Evolutionary conservation across 192 early-diverging fungal species (phyloP).

Genomic region (Podila horticola): DNA sequence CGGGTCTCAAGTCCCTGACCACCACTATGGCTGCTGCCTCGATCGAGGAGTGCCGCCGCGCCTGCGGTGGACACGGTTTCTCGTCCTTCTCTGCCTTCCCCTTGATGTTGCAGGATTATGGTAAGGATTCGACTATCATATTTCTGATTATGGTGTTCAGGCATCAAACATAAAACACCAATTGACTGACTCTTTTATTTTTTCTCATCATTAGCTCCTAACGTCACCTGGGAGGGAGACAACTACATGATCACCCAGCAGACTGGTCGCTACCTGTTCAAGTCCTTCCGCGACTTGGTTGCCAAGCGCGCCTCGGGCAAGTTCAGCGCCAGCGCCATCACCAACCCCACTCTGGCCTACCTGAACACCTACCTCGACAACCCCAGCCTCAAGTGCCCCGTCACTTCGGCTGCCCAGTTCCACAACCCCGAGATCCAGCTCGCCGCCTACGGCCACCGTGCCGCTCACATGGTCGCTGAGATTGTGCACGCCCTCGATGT

Average conservation of each 20-base stretch:
- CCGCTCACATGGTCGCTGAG: slow-evolving; percentile 69
- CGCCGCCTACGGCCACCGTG: slow-evolving; percentile 80
- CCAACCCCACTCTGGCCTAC: slow-evolving; percentile 54
- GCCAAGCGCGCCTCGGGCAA: slow-evolving; percentile 58
- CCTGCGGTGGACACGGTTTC: slow-evolving; percentile 84
- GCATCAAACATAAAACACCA: too few species aligned
- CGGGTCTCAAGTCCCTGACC: slow-evolving; percentile 77
- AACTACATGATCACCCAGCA: slow-evolving; percentile 91
- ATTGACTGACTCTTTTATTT: too few species aligned
- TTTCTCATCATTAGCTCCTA: slow-evolving; percentile 55
- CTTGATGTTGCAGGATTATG: slow-evolving; percentile 73
- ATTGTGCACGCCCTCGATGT: slow-evolving; percentile 71
- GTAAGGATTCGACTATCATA: slow-evolving; percentile 8
- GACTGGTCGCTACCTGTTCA: slow-evolving; percentile 81
- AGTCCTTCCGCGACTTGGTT: slow-evolving; percentile 68
- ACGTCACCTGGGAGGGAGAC: slow-evolving; percentile 87
- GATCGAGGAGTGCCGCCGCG: slow-evolving; percentile 78
- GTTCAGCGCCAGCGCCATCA: slow-evolving; percentile 54
- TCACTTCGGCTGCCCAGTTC: slow-evolving; percentile 59
- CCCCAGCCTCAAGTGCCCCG: slow-evolving; percentile 69
- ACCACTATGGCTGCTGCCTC: slow-evolving; percentile 70
- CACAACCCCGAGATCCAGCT: slow-evolving; percentile 70
- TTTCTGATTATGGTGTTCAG: neutral
- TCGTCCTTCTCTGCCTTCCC: slow-evolving; percentile 76
- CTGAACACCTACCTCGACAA: slow-evolving; percentile 62